phyloP scores from a whole-genome alignment of 495 filamentous ascomycete genomes.

The Daldinia grandis region DNA sequence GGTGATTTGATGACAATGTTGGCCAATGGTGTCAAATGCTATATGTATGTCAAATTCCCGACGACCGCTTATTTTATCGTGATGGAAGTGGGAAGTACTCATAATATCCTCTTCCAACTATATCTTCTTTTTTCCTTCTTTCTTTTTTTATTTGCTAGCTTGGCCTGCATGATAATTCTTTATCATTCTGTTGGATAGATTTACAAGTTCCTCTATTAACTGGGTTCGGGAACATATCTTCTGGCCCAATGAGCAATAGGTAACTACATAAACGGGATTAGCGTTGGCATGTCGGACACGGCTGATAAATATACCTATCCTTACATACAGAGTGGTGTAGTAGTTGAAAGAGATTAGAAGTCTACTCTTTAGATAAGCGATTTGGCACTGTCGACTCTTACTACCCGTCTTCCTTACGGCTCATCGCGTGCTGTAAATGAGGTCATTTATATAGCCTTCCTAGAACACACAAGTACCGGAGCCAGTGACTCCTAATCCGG shows the following conservation, averaged over 20 bases:
- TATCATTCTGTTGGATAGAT: conserved; percentile 5
- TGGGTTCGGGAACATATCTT: not conserved
- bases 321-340: conserved; percentile 1
- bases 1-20: not conserved
- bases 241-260: not conserved
- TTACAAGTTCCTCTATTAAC: not conserved
- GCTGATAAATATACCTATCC: conserved; percentile 22
- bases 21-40: not conserved
- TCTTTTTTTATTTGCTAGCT: not conserved
- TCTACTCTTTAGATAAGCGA: conserved; percentile 7
- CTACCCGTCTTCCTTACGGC: not conserved
- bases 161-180: not conserved
- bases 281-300: conserved; percentile 2
- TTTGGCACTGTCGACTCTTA: not conserved
- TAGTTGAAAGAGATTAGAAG: not conserved
- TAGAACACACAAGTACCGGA: not conserved
- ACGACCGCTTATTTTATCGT: conserved; percentile 6
- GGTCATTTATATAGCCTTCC: not conserved
- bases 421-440: not conserved
- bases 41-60: not conserved
- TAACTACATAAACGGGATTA: not conserved
- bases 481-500: not conserved
- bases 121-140: not conserved
- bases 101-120: not conserved
- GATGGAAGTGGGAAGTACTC: not conserved